Evolutionary conservation across 108 stramenopile species (phyloP), one percentile per base, ranked within the genome.

Genomic region (Conticribra weissflogii): DNA sequence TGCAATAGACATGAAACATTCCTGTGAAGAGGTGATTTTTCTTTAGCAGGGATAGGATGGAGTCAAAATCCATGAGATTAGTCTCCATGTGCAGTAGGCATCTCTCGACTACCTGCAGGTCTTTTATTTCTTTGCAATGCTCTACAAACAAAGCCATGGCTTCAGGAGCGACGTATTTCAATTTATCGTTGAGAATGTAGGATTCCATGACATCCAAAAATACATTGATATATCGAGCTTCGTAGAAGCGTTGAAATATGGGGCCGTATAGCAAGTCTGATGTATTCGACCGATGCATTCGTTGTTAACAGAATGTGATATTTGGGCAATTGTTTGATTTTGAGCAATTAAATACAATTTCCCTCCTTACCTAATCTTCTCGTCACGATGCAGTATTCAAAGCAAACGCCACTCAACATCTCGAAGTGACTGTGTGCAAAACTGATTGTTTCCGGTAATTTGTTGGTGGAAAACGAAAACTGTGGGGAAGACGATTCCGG

Each of bases 181-280:
- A 72, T 60, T 85, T 90, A 53, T 91, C 94, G 72, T 83, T 87
- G 33, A 97, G 73, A 36, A 97, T 83, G 72, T 93, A 95, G 8
- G 96, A 92, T 69, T 97, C 92, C 69, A 94, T 78, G 3, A 95
- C 84, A 66, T 97, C 96, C 31, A 97, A 55, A 66, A 93, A 96
- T 41, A 89, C 81, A 52, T 75, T 69, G 34, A 82, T 68, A 63
- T 78, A 81, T 19, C 85, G 86, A 48, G 75, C 90, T 48, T 81
- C 56, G 25, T 87, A 84, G 60, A 97, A 97, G 62, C 88, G 68
- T 17, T 76, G 74, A 68, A 93, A 95, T 49, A 97, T 84, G 47
- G 86, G 85, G 22, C 91, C 93, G 69, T 89, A 94, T 24, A 97
- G 69, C 54, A 96, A 64, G 79, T 97, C 96, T 41, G 36, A n/a